Base-by-base conservation (phyloP, 2,329 filamentous ascomycete genomes). In the Sarocladiaceae sp. region DNA sequence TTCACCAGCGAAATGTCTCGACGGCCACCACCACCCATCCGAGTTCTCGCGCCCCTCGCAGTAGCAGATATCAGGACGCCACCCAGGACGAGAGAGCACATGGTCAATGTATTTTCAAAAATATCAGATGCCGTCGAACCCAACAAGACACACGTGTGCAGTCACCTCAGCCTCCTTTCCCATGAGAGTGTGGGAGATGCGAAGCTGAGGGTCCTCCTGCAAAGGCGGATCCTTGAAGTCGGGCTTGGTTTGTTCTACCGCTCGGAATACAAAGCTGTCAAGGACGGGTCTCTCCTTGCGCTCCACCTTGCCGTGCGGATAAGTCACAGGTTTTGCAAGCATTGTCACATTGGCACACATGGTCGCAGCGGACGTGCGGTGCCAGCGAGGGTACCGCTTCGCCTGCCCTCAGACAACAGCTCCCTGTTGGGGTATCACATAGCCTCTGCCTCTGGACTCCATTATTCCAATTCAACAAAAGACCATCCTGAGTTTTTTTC, bases 261-360 rank as follows among this genome's bases (percentile, higher is more conserved):
- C 80, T 81, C 79, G 77, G 79, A 83, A 83, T 83, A 83, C 80
- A 83, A 76, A 82, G 78, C 74, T 71, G 67, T 73, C 79, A 83
- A 83, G 80, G 80, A 83, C 78, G 68, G 69, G 61, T 80, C 80
- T 83, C 78, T 76, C 80, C 80, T 83, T 83, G 79, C 77, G 78
- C 80, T 83, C 79, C 80, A 83, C 80, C 80, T 78, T 73, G 78
- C 78, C 78, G 76, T 80, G 80, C 80, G 80, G 77, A 77, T 21
- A 20, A 16, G 2, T 45, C 23, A 57, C n/a, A 18, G n/a, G 7
- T 29, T n/a, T n/a, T n/a, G n/a, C n/a, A n/a, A n/a, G n/a, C n/a
- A n/a, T n/a, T n/a, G n/a, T n/a, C n/a, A n/a, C n/a, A n/a, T n/a
- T n/a, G n/a, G n/a, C n/a, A n/a, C n/a, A n/a, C n/a, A n/a, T n/a